Evolutionary conservation across 139 green algal species (phyloP), one percentile per base, ranked within the genome.

Genomic region (Pleodorina starrii): DNA sequence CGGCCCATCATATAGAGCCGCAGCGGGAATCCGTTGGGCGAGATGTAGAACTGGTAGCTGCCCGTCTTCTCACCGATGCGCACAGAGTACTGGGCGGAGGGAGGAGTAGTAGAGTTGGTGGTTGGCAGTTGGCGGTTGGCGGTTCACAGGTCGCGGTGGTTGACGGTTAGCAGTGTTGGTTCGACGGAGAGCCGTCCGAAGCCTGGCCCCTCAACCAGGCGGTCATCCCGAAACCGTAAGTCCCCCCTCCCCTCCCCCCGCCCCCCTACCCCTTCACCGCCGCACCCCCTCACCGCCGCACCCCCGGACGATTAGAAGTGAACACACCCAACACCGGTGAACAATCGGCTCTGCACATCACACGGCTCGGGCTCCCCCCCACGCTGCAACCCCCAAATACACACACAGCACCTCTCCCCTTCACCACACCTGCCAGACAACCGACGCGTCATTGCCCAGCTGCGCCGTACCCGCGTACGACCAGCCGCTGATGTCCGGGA

Each of bases 11-110:
- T 94, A 85, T 93, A 81, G 9, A 94, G 81, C 51, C 77, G 12
- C 27, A 92, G 73, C 27, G 84, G 87, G 36, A 43, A 69, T 46
- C 73, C 77, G 51, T 80, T 83, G 42, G 44, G 83, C 14, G 59
- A 59, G 17, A 83, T 92, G 90, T 95, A 93, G 73, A 93, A 93
- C 59, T 78, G 91, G 90, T 95, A 95, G 27, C 63, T 91, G 54
- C 76, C 90, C 71, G 77, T 86, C 88, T 94, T 94, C 42, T 90
- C 91, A 32, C 40, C 27, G 32, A 77, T 46, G 35, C 69, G 63
- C 36, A 71, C 35, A 27, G 51, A 80, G 29, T 87, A 36, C 89
- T 91, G 87, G 86, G 36, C 35, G 78, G 9, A 12, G 51, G 76
- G 46, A n/a, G 21, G 54, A 25, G 25, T 66, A 25, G 54, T 66